phyloP scores from a whole-genome alignment of 352 stramenopile species.

The Pythium insidiosum region DNA sequence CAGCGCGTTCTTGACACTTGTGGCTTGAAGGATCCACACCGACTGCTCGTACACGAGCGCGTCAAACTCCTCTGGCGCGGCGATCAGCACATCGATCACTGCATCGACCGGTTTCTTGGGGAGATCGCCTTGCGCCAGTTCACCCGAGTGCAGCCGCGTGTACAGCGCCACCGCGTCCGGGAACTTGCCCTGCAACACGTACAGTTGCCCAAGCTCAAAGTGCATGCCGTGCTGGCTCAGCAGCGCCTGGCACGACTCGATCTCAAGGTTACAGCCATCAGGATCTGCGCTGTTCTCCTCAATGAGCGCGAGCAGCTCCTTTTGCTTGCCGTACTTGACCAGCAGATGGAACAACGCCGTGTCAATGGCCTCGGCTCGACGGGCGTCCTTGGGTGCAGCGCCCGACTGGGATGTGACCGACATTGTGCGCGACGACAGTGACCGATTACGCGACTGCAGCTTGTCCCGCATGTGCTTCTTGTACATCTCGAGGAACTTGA shows the following conservation, averaged over 20 bases:
- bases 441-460: slow-evolving; percentile 12
- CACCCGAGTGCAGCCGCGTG: slow-evolving; percentile 58
- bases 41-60: slow-evolving; percentile 86
- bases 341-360: slow-evolving; percentile 79
- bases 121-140: slow-evolving; percentile 81
- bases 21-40: slow-evolving; percentile 79
- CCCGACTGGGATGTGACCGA: slow-evolving; percentile 4
- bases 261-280: slow-evolving; percentile 51
- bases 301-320: slow-evolving; percentile 70
- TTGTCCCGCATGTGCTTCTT: slow-evolving; percentile 83
- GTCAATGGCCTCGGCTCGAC: slow-evolving; percentile 75
- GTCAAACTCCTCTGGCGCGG: slow-evolving; percentile 63
- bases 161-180: slow-evolving; percentile 80
- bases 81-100: slow-evolving; percentile 83
- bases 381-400: slow-evolving; percentile 48
- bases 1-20: slow-evolving; percentile 61
- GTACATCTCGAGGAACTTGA: slow-evolving; percentile 78
- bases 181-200: slow-evolving; percentile 59
- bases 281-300: slow-evolving; percentile 48
- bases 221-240: slow-evolving; percentile 71
- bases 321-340: slow-evolving; percentile 69
- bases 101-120: slow-evolving; percentile 86
- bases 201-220: slow-evolving; percentile 69
- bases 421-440: slow-evolving; percentile 7
- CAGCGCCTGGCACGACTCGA: slow-evolving; percentile 57